Base-by-base conservation (phyloP, 768 basidiomycete species). In the Hebeloma cylindrosporum region DNA sequence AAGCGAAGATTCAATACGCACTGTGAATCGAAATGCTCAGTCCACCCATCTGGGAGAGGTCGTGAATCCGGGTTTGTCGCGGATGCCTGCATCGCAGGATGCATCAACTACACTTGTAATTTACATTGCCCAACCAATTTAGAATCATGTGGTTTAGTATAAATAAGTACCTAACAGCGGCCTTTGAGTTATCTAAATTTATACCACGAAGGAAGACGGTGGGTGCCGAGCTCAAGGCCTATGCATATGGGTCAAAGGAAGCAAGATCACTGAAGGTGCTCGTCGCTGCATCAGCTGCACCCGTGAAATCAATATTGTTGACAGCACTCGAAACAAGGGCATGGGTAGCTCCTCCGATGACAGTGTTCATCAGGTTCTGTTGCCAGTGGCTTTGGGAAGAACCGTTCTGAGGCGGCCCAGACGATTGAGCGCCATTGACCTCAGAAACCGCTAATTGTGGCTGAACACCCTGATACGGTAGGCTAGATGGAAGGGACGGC, bases 21-120 rank as follows among this genome's bases (percentile, higher is more conserved):
- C 60, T 53, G 43, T 21, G 54, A 43, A 53, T 61, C 58, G 27
- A 57, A 58, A 43, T 61, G 60, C 27, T 57, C 54, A 47, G 47
- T 47, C 52, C 60, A 61, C 20, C 60, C 60, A 36, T 46, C 40
- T 33, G 60, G 58, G 31, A 61, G 51, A n/a, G 46, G 32, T 42
- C 53, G 45, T 16, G 42, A 42, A 43, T 56, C 54, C 16, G 56
- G 50, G 34, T 61, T 57, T 18, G 36, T 41, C 27, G 44, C 27
- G 22, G 48, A 35, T 5, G 28, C 20, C 31, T 46, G 47, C 56
- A n/a, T n/a, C n/a, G n/a, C n/a, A n/a, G n/a, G n/a, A n/a, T n/a
- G n/a, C n/a, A 53, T 60, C 22, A 30, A 25, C 33, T 18, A 32
- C 8, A 37, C 16, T 9, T 13, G 31, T 28, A 33, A n/a, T n/a